Conservation (phyloP, 345 rosid species). For the Cardamine occulta region DNA sequence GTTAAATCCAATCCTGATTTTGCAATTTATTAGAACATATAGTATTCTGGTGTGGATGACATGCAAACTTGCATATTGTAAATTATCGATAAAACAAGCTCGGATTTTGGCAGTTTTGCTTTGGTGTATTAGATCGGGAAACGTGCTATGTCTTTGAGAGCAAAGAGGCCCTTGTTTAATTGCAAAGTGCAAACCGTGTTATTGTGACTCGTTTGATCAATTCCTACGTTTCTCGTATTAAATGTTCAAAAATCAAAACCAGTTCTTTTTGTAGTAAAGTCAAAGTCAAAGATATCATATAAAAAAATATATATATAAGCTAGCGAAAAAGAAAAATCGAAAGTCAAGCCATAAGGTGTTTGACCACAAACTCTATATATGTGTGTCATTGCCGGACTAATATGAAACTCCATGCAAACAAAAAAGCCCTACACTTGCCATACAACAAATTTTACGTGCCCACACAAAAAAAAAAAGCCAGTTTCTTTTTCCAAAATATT, state of each 20-base stretch:
- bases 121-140: slow-evolving; percentile 8
- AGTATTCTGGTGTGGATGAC: no score
- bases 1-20: background rate
- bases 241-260: slow-evolving; percentile 15
- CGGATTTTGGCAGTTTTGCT: background rate
- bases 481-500: background rate
- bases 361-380: slow-evolving; percentile 25
- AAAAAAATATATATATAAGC: background rate
- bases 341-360: slow-evolving; percentile 25
- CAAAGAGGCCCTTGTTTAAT: slow-evolving; percentile 25
- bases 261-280: slow-evolving; percentile 8
- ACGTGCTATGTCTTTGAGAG: slow-evolving; percentile 5
- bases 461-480: background rate
- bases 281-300: slow-evolving; percentile 35
- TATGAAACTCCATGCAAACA: slow-evolving; percentile 30
- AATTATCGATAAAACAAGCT: no score
- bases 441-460: slow-evolving; percentile 22
- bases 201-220: slow-evolving; percentile 36
- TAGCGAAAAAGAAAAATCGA: background rate
- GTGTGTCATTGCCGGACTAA: slow-evolving; percentile 1
- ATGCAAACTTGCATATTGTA: no score
- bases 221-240: slow-evolving; percentile 25
- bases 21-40: background rate
- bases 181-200: slow-evolving; percentile 36
- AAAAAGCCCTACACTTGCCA: background rate